phyloP scores from a whole-genome alignment of 768 basidiomycete species.

The Wakefieldia striispora region DNA sequence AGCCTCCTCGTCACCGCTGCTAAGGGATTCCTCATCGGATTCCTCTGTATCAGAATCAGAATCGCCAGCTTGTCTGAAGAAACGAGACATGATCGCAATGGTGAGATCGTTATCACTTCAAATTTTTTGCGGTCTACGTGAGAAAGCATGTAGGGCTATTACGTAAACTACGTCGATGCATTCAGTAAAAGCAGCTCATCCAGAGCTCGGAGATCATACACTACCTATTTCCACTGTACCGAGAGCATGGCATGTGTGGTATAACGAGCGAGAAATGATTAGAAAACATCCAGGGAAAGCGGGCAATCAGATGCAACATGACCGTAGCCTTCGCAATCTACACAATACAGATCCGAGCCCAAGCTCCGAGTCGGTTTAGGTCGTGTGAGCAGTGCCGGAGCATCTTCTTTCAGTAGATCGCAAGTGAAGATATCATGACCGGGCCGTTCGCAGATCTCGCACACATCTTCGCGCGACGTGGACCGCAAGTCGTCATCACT shows the following conservation, averaged over 20 bases:
- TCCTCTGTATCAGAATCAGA: slow-evolving; percentile 73
- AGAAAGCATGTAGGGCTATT: slow-evolving; percentile 9
- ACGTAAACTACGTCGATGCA: too few relatives aligned
- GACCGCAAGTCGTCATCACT: slow-evolving; percentile 23
- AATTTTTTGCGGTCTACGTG: slow-evolving; percentile 22
- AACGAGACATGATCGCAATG: slow-evolving; percentile 66
- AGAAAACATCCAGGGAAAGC: slow-evolving; percentile 86
- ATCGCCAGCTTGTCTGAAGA: slow-evolving; percentile 84
- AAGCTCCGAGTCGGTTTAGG: slow-evolving; percentile 10
- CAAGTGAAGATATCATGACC: slow-evolving; percentile 89
- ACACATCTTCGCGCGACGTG: slow-evolving; percentile 45
- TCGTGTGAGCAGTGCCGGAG: slow-evolving; percentile 25
- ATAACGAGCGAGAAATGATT: slow-evolving; percentile 18
- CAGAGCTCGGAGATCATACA: slow-evolving; percentile 16
- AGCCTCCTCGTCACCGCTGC: slow-evolving; percentile 66
- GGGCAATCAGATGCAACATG: slow-evolving; percentile 79
- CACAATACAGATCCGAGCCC: slow-evolving; percentile 57
- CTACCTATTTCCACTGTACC: slow-evolving; percentile 18
- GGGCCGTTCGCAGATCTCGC: slow-evolving; percentile 83
- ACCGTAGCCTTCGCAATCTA: slow-evolving; percentile 81
- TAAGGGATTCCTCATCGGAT: slow-evolving; percentile 74
- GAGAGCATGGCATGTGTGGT: slow-evolving; percentile 3
- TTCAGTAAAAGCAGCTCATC: too few relatives aligned
- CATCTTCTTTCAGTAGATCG: slow-evolving; percentile 64
- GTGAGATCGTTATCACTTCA: slow-evolving; percentile 27